Evolutionary conservation across 2,329 filamentous ascomycete species (phyloP).

Genomic region (Xylariomycetidae sp.): DNA sequence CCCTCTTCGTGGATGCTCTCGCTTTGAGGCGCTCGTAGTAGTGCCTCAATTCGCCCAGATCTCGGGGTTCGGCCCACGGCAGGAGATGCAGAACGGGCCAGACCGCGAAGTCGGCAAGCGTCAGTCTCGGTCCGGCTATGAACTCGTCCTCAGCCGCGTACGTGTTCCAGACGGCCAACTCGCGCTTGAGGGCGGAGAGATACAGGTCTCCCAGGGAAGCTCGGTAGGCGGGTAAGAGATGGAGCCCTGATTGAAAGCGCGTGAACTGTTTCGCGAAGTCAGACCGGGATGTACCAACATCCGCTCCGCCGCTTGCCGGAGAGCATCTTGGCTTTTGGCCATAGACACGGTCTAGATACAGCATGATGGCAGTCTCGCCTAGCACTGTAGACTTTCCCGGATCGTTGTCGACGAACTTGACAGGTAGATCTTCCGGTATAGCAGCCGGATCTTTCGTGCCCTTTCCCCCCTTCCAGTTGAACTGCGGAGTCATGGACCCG

Average conservation of each 20-base stretch:
- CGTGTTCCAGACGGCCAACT: constrained; percentile 37
- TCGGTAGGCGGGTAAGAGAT: constrained; percentile 34
- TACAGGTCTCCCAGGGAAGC: neutral
- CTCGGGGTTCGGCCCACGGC: constrained; percentile 18
- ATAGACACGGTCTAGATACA: constrained; percentile 56
- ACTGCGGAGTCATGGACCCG: constrained; percentile 29
- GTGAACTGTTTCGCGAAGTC: constrained; percentile 34
- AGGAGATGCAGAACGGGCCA: constrained; percentile 52
- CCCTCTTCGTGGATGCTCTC: constrained; percentile 11
- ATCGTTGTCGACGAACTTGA: constrained; percentile 55
- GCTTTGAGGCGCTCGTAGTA: constrained; percentile 28
- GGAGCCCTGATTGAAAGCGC: constrained; percentile 38
- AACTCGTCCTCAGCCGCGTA: constrained; percentile 35
- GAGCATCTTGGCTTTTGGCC: constrained; percentile 27
- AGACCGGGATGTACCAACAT: constrained; percentile 14
- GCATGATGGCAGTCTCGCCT: constrained; percentile 49
- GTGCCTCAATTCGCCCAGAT: constrained; percentile 25
- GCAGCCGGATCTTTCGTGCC: no score
- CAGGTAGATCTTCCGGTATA: constrained; percentile 23
- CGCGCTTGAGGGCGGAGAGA: constrained; percentile 12
- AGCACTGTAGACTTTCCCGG: constrained; percentile 43
- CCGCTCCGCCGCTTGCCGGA: no score
- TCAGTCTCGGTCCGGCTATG: constrained; percentile 42
- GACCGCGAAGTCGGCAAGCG: constrained; percentile 50
- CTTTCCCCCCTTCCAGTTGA: no score